Percentiles rank a stretch among this genome's conserved stretches.
phyloP scores from a whole-genome alignment of 2,329 filamentous ascomycete species.

The Ilyonectria robusta region DNA sequence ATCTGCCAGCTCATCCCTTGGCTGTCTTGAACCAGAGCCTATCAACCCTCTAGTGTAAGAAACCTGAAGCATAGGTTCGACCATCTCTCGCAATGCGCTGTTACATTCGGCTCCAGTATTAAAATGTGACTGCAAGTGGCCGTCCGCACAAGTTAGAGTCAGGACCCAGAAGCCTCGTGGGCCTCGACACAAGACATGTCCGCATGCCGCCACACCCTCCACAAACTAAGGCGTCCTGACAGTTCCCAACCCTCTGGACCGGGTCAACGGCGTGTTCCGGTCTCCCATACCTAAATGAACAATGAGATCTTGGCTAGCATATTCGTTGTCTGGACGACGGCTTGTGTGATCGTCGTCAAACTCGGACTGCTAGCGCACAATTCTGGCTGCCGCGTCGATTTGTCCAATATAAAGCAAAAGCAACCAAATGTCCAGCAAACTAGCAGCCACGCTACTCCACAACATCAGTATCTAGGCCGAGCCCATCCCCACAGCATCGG shows the following conservation, averaged over 20 bases:
- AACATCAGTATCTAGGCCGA: not conserved
- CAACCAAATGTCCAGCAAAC: not conserved
- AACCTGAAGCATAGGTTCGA: not conserved
- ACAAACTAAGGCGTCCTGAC: not conserved
- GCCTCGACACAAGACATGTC: not conserved
- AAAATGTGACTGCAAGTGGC: not conserved
- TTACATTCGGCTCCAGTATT: not conserved
- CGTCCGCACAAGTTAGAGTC: not conserved
- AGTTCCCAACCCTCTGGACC: conserved; percentile 1
- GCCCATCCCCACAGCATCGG: not conserved
- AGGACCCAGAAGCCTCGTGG: not conserved
- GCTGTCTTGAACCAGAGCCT: not conserved
- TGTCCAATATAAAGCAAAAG: not conserved
- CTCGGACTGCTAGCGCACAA: not conserved
- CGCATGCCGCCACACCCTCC: not conserved
- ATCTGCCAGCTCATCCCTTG: not conserved
- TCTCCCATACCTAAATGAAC: not conserved
- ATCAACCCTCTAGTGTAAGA: not conserved
- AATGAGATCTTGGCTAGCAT: not conserved
- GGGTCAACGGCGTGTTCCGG: not conserved
- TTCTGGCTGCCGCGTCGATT: not conserved
- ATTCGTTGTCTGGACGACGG: not conserved
- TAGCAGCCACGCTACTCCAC: not conserved
- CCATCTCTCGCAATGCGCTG: not conserved
- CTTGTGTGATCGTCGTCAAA: not conserved